Base-by-base conservation (phyloP, 768 basidiomycete genomes). In the Xanthoconium purpureum region DNA sequence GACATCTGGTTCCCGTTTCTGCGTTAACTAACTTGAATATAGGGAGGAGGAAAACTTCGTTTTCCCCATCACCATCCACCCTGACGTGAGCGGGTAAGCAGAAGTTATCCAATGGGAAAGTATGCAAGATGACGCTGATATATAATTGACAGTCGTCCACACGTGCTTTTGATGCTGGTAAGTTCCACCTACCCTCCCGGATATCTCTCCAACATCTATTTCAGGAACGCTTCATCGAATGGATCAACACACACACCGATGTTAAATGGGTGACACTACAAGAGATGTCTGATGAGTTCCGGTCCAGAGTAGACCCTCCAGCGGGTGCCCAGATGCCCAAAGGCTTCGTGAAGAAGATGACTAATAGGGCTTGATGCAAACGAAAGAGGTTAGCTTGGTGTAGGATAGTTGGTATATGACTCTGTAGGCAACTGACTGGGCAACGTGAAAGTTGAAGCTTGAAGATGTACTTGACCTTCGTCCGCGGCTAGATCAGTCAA, bases 21-120 rank as follows among this genome's bases (percentile, higher is more conserved):
- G 33, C 33, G 8, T 12, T 35, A 12, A 35, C 33, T 35, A 35
- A 35, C 6, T 12, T 24, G 33, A 35, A 35, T 35, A 29, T 53
- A 82, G 83, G 44, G 84, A 84, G 58, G 81, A 85, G 68, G 79
- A 82, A 60, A 77, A 81, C 66, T 85, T 87, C 55, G 78, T 85
- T n/a, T 86, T 88, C 62, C 87, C 87, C 0, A 80, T 90, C 55
- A 89, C 88, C 3, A 87, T 91, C 39, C 89, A 90, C 62, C 88
- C 89, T 1, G 88, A 90, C 61, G 86, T 88, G 24, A 84, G 84
- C 64, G 87, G 87, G 80, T 80, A 70, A 62, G 80, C 66, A 17
- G 36, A 35, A 45, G 29, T 50, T 51, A 29, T 38, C 15, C 35
- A 32, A 37, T 13, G 15, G 32, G 33, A 35, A 35, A 9, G 33